These are phyloP conservation scores for Dalbergia oliveri DNA, from an alignment of 306 rosid species.

Conservation along the genomic window DNA sequence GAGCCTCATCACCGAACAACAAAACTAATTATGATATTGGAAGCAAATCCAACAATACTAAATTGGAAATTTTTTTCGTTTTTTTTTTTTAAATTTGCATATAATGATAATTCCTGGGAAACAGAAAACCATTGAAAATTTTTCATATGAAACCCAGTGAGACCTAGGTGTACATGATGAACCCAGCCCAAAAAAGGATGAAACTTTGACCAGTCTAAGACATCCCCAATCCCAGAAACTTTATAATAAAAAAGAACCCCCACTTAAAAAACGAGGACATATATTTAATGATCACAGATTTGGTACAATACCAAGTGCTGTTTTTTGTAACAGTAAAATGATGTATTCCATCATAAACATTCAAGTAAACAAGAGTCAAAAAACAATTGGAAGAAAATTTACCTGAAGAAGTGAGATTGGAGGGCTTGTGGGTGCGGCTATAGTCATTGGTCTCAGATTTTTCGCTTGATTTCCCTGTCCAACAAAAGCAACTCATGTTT, in stretches of 20 bases:
- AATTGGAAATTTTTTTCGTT: neutral
- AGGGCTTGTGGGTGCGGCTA: conserved; percentile 44
- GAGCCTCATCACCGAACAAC: neutral
- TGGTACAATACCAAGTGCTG: neutral
- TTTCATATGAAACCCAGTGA: conserved; percentile 9
- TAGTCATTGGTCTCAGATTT: conserved; percentile 41
- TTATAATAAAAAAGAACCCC: neutral
- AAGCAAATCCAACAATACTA: neutral
- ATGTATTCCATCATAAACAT: conserved; percentile 16
- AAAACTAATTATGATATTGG: neutral
- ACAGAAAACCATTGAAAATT: neutral
- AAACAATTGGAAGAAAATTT: neutral
- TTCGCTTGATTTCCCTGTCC: conserved; percentile 52
- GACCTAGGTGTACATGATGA: neutral
- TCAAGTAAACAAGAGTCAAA: neutral
- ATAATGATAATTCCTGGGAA: conserved; percentile 4
- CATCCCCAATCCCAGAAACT: conserved; percentile 33
- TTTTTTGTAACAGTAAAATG: neutral
- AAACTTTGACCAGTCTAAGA: conserved; percentile 36
- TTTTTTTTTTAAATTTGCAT: neutral
- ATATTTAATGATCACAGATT: conserved; percentile 17
- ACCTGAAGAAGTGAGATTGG: conserved; percentile 58
- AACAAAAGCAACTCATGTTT: conserved; percentile 77
- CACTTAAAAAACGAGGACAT: neutral
- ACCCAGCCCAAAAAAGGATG: conserved; percentile 34